Conservation (phyloP, 129 eudicot genomes). For the Saposhnikovia divaricata region DNA sequence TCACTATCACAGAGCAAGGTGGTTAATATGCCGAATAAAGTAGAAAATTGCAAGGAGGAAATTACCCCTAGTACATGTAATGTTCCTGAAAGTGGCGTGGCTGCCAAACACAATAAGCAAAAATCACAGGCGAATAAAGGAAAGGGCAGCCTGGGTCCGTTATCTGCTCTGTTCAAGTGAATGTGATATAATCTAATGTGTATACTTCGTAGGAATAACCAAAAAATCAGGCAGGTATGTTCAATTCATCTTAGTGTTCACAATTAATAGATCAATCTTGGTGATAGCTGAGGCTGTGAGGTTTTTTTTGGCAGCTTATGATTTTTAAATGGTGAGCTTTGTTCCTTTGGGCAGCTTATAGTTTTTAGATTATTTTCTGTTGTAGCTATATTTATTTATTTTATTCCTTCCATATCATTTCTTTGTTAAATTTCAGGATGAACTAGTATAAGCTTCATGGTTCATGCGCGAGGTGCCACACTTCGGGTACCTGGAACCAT, state of each 20-base stretch:
- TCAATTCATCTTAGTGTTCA: neutral
- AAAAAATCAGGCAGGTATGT: neutral
- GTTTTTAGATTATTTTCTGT: neutral
- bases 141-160: neutral
- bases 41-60: neutral
- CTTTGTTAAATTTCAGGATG: neutral
- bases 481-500: no score
- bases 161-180: neutral
- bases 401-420: neutral
- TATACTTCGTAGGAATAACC: neutral
- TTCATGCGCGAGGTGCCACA: no score
- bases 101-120: neutral
- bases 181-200: neutral
- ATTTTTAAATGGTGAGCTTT: neutral
- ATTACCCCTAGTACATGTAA: neutral
- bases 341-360: neutral
- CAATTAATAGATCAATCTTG: neutral
- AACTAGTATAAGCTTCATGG: neutral
- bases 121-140: neutral
- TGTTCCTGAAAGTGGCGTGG: neutral
- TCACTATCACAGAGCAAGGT: neutral
- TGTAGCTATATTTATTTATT: neutral
- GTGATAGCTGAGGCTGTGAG: neutral
- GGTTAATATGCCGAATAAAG: neutral
- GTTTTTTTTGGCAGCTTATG: neutral